Evolutionary conservation across 1,284 basidiomycete genomes (phyloP).

Genomic region (Cystobasidium slooffiae): DNA sequence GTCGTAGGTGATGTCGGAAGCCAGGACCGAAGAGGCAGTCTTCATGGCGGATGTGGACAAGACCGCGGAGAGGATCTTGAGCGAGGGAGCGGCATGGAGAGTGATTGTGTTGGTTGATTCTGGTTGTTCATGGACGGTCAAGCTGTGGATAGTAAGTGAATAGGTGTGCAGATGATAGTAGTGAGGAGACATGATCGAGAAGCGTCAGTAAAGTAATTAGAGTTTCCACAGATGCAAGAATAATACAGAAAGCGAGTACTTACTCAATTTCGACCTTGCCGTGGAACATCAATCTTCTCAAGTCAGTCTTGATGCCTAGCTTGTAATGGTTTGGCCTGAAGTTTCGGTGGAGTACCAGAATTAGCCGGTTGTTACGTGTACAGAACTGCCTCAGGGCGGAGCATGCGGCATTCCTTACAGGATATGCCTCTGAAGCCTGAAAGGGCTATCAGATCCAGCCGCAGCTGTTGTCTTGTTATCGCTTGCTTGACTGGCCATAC

Average conservation of each 20-base stretch:
- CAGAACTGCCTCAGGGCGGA: not conserved
- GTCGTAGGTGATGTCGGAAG: constrained; percentile 43
- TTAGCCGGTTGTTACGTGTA: not conserved
- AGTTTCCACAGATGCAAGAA: not conserved
- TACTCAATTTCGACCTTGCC: constrained; percentile 77
- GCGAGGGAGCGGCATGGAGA: constrained; percentile 65
- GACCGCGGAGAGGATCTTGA: constrained; percentile 71
- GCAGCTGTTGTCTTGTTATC: constrained; percentile 8
- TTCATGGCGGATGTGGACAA: constrained; percentile 57
- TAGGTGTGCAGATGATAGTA: not conserved
- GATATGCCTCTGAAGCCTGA: constrained; percentile 34
- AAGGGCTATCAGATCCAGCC: constrained; percentile 27
- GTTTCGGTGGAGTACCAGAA: not conserved
- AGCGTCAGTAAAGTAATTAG: not conserved
- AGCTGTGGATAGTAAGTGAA: constrained; percentile 26
- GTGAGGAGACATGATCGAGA: not conserved
- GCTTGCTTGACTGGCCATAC: constrained; percentile 10
- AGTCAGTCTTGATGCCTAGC: constrained; percentile 73
- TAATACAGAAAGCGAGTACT: constrained; percentile 30
- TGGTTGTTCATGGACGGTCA: constrained; percentile 20
- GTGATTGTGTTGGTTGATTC: constrained; percentile 19
- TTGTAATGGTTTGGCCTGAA: constrained; percentile 39
- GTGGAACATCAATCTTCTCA: constrained; percentile 72
- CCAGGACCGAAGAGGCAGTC: constrained; percentile 43
- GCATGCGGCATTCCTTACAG: constrained; percentile 7